Evolutionary conservation across 2,329 filamentous ascomycete species (phyloP).

Genomic region (Chaetothyriales sp.): DNA sequence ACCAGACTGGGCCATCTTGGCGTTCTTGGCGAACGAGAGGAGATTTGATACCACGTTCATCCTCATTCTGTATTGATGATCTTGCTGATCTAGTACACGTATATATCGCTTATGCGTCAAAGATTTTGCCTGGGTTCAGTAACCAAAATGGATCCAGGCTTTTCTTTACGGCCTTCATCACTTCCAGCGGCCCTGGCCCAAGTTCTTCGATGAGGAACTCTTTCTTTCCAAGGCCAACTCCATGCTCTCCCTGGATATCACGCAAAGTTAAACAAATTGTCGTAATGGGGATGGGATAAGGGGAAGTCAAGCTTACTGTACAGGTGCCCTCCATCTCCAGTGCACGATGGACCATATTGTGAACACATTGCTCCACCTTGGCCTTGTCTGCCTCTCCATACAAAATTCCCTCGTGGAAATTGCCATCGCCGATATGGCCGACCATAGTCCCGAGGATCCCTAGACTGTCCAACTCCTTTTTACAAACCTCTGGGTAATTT

Average conservation of each 20-base stretch:
- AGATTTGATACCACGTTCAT: too few relatives aligned
- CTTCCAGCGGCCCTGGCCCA: slow-evolving; percentile 10
- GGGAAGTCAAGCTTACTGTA: slow-evolving; percentile 1
- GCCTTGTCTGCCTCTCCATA: slow-evolving; percentile 35
- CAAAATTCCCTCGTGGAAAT: slow-evolving; percentile 88
- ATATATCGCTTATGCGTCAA: not conserved
- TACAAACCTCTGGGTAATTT: slow-evolving; percentile 53
- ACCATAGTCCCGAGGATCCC: slow-evolving; percentile 77
- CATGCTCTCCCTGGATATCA: slow-evolving; percentile 13
- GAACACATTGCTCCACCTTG: slow-evolving; percentile 16
- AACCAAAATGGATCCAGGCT: slow-evolving; percentile 14
- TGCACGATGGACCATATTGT: slow-evolving; percentile 12
- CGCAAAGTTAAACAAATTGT: too few relatives aligned
- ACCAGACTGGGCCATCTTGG: too few relatives aligned
- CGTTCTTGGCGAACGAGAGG: too few relatives aligned
- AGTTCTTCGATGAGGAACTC: slow-evolving; percentile 14
- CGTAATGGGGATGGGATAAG: too few relatives aligned
- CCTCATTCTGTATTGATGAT: too few relatives aligned
- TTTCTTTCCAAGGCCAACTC: slow-evolving; percentile 14
- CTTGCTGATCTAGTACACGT: too few relatives aligned
- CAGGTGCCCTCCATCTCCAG: slow-evolving; percentile 17
- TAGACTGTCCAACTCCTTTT: slow-evolving; percentile 74
- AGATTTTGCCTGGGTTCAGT: slow-evolving; percentile 16
- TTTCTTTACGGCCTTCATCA: slow-evolving; percentile 15
- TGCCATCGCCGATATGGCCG: slow-evolving; percentile 83